Evolutionary conservation across 2,329 filamentous ascomycete species (phyloP), one percentile per base, ranked within the genome.

Genomic region (Raffaelea ambrosiae): DNA sequence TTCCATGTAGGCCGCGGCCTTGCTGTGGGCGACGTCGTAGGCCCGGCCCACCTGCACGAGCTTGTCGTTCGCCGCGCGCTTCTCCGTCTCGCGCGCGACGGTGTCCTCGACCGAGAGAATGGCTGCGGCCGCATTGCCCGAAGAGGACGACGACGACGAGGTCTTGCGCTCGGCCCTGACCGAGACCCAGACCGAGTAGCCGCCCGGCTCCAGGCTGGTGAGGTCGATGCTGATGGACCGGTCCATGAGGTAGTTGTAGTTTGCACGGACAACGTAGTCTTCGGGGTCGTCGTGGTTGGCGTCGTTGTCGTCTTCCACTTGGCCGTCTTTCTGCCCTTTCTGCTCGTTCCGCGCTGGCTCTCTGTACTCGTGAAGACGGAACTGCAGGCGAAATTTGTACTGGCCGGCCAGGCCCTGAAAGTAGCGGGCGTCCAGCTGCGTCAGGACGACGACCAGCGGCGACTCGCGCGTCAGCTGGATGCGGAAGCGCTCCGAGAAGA

Each of bases 141-240:
- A n/a, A n/a, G n/a, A n/a, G n/a, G n/a, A n/a, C n/a, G n/a, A n/a
- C n/a, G n/a, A n/a, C 1, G 66, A 71, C 1, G 68, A 64, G 9
- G 73, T 66, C 22, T 72, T 61, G n/a, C 83, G 77, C 18, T 73
- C 74, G 2, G 85, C 85, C 8, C 82, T 81, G 49, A 93, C 75
- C 60, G 86, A 88, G 62, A 91, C 76, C 20, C 88, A 72, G 4
- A 94, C 79, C 7, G 78, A 79, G 63, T 94, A 94, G 40, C 76
- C 79, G 11, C 88, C 88, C 0, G 83, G 76, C 19, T 86, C 80
- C 22, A 94, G 77, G 33, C 83, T 73, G 9, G 64, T 63, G 9
- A 93, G 72, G 61, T 93, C 88, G 1, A 86, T 81, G 44, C 84
- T 89, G 36, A 89, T 83, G 1, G 84, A 86, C 7, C 88, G 81